Evolutionary conservation across 192 early-diverging fungal genomes (phyloP).

Genomic region (Allomyces macrogynus): DNA sequence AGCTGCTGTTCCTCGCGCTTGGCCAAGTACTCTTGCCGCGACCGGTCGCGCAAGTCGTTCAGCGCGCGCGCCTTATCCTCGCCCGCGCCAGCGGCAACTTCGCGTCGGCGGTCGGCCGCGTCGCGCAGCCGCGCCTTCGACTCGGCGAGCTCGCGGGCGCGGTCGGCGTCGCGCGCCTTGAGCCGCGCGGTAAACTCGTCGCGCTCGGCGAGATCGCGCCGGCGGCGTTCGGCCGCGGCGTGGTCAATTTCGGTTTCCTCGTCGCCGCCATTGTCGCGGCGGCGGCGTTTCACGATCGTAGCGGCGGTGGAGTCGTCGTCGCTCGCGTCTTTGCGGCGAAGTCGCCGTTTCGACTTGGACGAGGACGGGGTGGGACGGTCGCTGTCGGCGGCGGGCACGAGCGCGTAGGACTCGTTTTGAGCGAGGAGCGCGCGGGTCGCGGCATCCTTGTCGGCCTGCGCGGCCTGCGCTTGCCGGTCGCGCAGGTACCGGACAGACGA

Average conservation of each 20-base stretch:
- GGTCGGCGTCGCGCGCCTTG: constrained; percentile 59
- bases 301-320: constrained; percentile 1
- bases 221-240: constrained; percentile 25
- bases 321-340: too few relatives aligned
- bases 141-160: constrained; percentile 38
- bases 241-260: constrained; percentile 31
- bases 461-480: too few relatives aligned
- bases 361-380: too few relatives aligned
- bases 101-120: constrained; percentile 43
- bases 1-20: constrained; percentile 68
- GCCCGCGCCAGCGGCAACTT: constrained; percentile 54
- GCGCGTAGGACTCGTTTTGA: background rate
- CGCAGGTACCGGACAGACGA: too few relatives aligned
- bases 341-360: too few relatives aligned
- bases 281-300: constrained; percentile 17
- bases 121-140: constrained; percentile 16
- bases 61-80: constrained; percentile 45
- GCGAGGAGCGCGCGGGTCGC: background rate
- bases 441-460: too few relatives aligned
- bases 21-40: constrained; percentile 77
- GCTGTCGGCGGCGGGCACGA: too few relatives aligned
- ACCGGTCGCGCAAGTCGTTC: constrained; percentile 58
- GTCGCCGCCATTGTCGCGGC: constrained; percentile 30
- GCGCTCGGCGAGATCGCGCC: constrained; percentile 58
- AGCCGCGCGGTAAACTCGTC: constrained; percentile 76